Evolutionary conservation across 192 early-diverging fungal species (phyloP), one percentile per base, ranked within the genome.

Genomic region (Mortierella antarctica): DNA sequence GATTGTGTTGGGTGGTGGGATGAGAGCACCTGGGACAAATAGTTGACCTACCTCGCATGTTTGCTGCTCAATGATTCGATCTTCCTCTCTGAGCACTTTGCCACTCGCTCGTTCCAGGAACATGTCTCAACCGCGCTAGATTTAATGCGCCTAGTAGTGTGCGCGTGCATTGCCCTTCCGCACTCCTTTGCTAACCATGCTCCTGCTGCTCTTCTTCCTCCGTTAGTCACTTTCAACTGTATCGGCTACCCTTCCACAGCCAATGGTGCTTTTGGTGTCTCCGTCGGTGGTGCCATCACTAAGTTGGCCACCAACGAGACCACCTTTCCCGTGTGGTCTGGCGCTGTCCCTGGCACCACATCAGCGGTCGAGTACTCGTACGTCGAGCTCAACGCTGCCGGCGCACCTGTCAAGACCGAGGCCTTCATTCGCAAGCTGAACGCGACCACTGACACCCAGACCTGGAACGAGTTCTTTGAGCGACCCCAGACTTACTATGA

Each of bases 391-490:
- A 49, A 65, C 47, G 64, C 77, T 15, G 53, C 77, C 5, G 65
- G 65, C 7, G 60, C 70, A 0, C 15, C 65, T n/a, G 62, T 79
- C 58, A 79, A 79, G 69, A 51, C 77, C 20, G 77, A 80, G 55
- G n/a, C 58, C 41, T 80, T 80, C 23, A 51, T 40, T 23, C 77
- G 77, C 77, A 71, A 71, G 58, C 53, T 80, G 20, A 71, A 80
- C 65, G 44, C 53, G n/a, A 80, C 70, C 18, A 68, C 77, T 11
- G 77, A 80, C 52, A 72, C 59, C 14, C 45, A 50, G 0, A 87
- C 84, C 17, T 71, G 71, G 15, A 85, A 87, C 54, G 86, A 87
- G 54, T 87, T 87, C 66, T 87, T 85, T 70, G 76, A 83, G 15
- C 82, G 86, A 14, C 79, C 83, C 15, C 57, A 74, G 41, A 87